Conservation (phyloP, 2,329 filamentous ascomycete genomes). For the Chlorencoelia australis region DNA sequence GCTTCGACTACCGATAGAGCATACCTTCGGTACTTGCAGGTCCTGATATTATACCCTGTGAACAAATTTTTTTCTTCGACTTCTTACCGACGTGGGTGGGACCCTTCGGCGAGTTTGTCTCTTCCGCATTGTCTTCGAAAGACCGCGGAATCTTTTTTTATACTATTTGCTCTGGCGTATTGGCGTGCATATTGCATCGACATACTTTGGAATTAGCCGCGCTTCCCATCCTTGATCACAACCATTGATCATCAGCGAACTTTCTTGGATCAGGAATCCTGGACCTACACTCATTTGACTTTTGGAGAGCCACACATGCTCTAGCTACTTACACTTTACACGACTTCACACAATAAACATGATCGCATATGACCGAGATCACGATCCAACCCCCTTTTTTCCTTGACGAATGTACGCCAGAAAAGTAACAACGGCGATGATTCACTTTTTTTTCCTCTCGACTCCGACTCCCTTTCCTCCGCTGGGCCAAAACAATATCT, state of each 20-base stretch:
- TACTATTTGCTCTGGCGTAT: constrained; percentile 20
- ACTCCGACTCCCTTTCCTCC: too few relatives aligned
- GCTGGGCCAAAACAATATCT: too few relatives aligned
- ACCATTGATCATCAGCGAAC: constrained; percentile 12
- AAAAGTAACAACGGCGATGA: too few relatives aligned
- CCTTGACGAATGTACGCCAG: too few relatives aligned
- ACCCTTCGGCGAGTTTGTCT: constrained; percentile 2
- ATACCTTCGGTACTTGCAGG: too few relatives aligned
- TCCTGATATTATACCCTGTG: too few relatives aligned
- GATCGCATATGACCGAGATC: constrained; percentile 21
- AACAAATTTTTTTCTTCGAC: constrained; percentile 3
- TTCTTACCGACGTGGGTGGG: constrained; percentile 3
- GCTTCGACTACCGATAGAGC: too few relatives aligned
- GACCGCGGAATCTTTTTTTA: constrained; percentile 11
- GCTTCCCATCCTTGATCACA: constrained; percentile 9
- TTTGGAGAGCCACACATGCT: constrained; percentile 8
- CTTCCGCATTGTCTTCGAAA: constrained; percentile 4
- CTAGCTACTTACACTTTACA: constrained; percentile 5
- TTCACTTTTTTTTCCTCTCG: too few relatives aligned
- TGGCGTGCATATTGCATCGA: constrained; percentile 23
- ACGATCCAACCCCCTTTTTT: too few relatives aligned
- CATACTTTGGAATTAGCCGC: constrained; percentile 21
- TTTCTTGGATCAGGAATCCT: constrained; percentile 27
- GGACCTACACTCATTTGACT: constrained; percentile 21
- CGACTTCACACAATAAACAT: constrained; percentile 13